Conservation (phyloP, 169 alveolate genomes). For the Eimeria falciformis region DNA sequence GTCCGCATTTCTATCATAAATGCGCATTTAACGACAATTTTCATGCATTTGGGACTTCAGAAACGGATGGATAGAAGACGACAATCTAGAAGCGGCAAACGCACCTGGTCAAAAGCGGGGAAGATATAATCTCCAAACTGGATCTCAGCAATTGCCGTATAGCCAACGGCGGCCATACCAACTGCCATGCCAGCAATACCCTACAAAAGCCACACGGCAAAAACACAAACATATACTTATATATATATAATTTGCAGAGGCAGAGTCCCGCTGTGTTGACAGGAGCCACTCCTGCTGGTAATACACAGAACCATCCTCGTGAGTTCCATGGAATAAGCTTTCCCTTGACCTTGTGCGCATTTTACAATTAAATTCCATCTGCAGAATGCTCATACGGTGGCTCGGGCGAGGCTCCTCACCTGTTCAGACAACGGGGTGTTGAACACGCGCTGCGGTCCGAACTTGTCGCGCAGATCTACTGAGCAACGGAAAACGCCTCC, state of each 20-base stretch:
- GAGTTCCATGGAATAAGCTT: too few species aligned
- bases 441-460: conserved; percentile 95
- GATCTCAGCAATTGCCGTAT: conserved; percentile 97
- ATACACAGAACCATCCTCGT: too few species aligned
- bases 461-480: conserved; percentile 93
- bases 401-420: conserved; percentile 69
- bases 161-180: conserved; percentile 96
- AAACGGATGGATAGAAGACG: neutral
- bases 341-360: too few species aligned
- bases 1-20: too few species aligned
- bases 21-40: too few species aligned
- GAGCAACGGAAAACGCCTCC: conserved; percentile 99
- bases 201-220: conserved; percentile 71
- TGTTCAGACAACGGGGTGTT: conserved; percentile 98
- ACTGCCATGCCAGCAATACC: conserved; percentile 98
- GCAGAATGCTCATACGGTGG: too few species aligned
- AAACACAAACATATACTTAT: neutral
- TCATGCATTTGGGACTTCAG: neutral
- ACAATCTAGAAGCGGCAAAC: neutral
- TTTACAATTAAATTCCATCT: too few species aligned
- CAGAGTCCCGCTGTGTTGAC: too few species aligned
- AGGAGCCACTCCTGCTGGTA: too few species aligned
- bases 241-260: neutral
- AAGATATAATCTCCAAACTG: conserved; percentile 98
- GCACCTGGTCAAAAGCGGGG: conserved; percentile 97